These are phyloP conservation scores for Opeltia flavorubescens DNA, from an alignment of 495 filamentous ascomycete genomes.

Conservation along the genomic window DNA sequence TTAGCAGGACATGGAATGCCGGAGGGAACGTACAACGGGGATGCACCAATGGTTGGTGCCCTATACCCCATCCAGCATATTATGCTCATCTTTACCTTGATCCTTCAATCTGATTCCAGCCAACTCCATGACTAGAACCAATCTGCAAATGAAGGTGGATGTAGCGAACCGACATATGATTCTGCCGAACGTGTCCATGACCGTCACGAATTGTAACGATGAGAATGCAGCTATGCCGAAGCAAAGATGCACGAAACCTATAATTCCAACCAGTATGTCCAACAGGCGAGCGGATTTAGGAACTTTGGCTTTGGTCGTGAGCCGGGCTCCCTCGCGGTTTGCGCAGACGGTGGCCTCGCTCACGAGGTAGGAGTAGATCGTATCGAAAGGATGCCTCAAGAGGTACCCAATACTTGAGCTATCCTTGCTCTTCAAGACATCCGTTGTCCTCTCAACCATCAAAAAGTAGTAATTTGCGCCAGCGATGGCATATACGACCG, in stretches of 20 bases:
- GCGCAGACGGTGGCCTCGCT: background rate
- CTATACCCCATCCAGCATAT: no score
- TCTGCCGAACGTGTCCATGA: background rate
- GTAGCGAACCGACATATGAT: background rate
- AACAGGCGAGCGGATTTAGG: background rate
- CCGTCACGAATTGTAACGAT: background rate
- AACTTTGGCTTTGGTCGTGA: background rate
- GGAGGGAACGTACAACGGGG: no score
- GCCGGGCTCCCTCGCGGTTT: background rate
- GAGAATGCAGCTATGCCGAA: conserved; percentile 10
- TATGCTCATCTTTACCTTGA: no score
- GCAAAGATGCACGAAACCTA: background rate
- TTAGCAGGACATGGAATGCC: no score
- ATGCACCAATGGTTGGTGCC: no score
- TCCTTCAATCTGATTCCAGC: no score
- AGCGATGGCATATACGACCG: background rate
- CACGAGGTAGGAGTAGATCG: background rate
- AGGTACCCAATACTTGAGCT: background rate
- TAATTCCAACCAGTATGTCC: background rate
- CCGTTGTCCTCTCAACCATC: background rate
- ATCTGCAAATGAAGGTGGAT: background rate
- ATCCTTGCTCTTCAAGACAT: background rate
- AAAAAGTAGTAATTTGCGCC: background rate
- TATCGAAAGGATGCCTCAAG: background rate
- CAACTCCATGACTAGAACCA: background rate